Percentiles rank a stretch among this genome's conserved stretches.
Evolutionary conservation across 1,139 yeast genomes (phyloP).

Genomic region (Candida sanyaensis): DNA sequence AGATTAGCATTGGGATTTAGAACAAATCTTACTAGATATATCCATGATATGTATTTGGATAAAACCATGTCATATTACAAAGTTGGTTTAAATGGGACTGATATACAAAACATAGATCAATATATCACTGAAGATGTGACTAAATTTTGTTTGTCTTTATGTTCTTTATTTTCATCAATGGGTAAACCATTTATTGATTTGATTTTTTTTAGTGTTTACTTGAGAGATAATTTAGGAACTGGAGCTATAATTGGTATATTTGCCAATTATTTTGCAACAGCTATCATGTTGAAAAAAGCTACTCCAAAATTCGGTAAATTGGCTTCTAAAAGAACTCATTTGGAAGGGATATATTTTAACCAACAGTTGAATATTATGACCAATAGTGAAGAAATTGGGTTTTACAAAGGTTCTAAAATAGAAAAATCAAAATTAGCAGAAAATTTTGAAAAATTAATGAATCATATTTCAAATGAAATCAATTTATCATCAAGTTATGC

Average conservation of each 20-base stretch:
- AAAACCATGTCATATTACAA: slow-evolving; percentile 82
- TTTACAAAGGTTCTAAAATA: slow-evolving; percentile 85
- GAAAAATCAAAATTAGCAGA: slow-evolving; percentile 69
- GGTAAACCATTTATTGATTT: slow-evolving; percentile 92
- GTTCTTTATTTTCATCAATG: slow-evolving; percentile 81
- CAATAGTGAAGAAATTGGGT: slow-evolving; percentile 92
- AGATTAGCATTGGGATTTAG: slow-evolving; percentile 82
- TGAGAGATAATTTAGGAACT: slow-evolving; percentile 83
- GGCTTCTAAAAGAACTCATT: slow-evolving; percentile 68
- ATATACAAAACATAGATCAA: slow-evolving; percentile 60
- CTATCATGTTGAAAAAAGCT: slow-evolving; percentile 66
- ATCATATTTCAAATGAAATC: slow-evolving; percentile 50
- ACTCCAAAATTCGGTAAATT: slow-evolving; percentile 89
- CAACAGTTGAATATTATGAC: slow-evolving; percentile 84
- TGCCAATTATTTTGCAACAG: slow-evolving; percentile 78
- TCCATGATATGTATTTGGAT: slow-evolving; percentile 89
- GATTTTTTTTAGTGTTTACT: slow-evolving; percentile 81
- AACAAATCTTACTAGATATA: slow-evolving; percentile 79
- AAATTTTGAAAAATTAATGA: slow-evolving; percentile 56
- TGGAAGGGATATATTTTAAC: slow-evolving; percentile 89
- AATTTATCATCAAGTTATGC: slow-evolving; percentile 59
- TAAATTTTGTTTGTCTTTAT: slow-evolving; percentile 78
- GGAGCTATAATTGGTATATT: slow-evolving; percentile 83
- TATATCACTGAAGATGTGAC: slow-evolving; percentile 86
- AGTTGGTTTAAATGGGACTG: slow-evolving; percentile 49